These are phyloP conservation scores for Kluyveromyces starmeri DNA, from an alignment of 805 yeast genomes.

Conservation along the genomic window DNA sequence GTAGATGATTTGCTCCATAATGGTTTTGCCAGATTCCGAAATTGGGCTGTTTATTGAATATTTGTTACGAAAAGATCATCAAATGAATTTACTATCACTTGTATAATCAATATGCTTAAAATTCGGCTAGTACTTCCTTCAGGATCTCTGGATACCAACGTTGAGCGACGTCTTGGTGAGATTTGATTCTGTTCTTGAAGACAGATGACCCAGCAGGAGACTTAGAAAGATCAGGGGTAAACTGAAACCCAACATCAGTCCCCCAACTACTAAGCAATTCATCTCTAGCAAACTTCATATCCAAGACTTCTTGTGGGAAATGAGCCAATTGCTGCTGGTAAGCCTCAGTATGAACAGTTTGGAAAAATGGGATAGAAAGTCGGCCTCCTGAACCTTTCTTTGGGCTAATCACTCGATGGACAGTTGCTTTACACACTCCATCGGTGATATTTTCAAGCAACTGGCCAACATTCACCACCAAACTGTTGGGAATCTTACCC, in stretches of 20 bases:
- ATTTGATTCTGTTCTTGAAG: constrained; percentile 32
- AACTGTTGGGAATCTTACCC: constrained; percentile 37
- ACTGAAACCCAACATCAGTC: constrained; percentile 13
- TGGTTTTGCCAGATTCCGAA: too few relatives aligned
- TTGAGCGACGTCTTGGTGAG: constrained; percentile 34
- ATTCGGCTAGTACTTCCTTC: constrained; percentile 9
- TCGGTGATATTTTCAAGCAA: constrained; percentile 51
- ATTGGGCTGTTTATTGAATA: too few relatives aligned
- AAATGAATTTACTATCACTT: too few relatives aligned
- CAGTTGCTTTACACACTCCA: constrained; percentile 52
- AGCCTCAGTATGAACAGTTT: constrained; percentile 12
- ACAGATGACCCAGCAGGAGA: constrained; percentile 32
- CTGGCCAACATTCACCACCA: constrained; percentile 54
- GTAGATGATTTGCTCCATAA: too few relatives aligned
- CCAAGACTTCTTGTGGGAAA: constrained; percentile 10
- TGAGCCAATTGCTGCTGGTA: constrained; percentile 8
- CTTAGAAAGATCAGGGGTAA: constrained; percentile 11
- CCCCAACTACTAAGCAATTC: constrained; percentile 13
- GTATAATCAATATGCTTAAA: background rate
- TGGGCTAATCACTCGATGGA: constrained; percentile 45
- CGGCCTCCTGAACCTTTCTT: constrained; percentile 22
- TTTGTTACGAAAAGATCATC: too few relatives aligned
- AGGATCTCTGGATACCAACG: constrained; percentile 32
- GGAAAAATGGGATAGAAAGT: constrained; percentile 19
- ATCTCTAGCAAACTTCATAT: constrained; percentile 12